Evolutionary conservation across 768 basidiomycete species (phyloP), one percentile per base, ranked within the genome.

Genomic region (Tricholoma saponaceum): DNA sequence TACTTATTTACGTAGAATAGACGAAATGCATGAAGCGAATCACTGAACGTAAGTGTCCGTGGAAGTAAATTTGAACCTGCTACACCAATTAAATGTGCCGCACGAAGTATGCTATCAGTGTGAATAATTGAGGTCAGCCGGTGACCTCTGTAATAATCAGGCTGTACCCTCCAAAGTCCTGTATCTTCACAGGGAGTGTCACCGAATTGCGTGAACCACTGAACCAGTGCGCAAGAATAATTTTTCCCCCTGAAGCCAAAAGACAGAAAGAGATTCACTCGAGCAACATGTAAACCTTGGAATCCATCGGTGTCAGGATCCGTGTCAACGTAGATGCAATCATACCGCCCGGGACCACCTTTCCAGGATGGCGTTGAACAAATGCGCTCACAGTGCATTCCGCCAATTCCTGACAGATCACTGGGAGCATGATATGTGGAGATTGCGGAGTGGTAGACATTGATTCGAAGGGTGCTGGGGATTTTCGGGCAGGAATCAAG

Each of bases 311-410:
- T 14, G 12, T 39, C 37, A n/a, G n/a, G 16, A 22, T 26, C 8
- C 3, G 41, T 41, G 2, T 26, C 22, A 32, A 49, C 16, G 47
- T 25, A 49, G 8, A 49, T 10, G 10, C 47, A 49, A n/a, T 49
- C 47, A 49, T 49, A 49, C 2, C 47, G 22, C 4, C 47, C 47
- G 12, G 2, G 22, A 3, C 59, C 59, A 3, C 59, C 59, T 12
- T 55, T 50, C 66, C 66, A 72, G 1, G 46, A 43, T 7, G 68
- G 69, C 16, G 55, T 69, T 0, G 65, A 57, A 0, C 66, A 66
- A 28, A 74, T 71, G 6, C 18, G 18, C 28, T 66, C 58, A 5
- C 49, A 57, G 26, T 61, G 53, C 64, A 66, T 63, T 25, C 65
- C 60, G 26, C 62, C 37, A 22, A 61, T 18, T 0, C 62, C 53